These are phyloP conservation scores for Hyaloscypha bicolor DNA, from an alignment of 495 filamentous ascomycete genomes.

Conservation along the genomic window DNA sequence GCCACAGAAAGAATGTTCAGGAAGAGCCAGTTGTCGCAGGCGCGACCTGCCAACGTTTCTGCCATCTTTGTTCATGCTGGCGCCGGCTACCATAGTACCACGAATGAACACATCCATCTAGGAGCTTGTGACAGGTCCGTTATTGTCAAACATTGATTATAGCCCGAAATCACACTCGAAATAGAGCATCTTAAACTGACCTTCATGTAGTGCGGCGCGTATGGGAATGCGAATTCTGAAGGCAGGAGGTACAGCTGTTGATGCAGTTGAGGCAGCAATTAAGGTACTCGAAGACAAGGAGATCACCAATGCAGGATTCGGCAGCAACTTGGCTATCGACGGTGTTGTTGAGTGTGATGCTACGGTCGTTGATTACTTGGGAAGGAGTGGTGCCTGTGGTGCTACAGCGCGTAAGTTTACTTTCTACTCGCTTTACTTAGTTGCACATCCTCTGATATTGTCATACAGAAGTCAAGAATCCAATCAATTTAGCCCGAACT, in stretches of 20 bases:
- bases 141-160: not conserved
- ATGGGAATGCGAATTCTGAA: constrained; percentile 78
- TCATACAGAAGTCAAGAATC: constrained; percentile 80
- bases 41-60: constrained; percentile 34
- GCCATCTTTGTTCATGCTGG: constrained; percentile 96
- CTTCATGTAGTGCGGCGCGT: constrained; percentile 66
- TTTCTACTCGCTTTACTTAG: not conserved
- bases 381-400: constrained; percentile 89
- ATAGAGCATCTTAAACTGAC: constrained; percentile 16
- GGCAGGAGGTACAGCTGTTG: constrained; percentile 75
- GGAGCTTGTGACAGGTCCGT: constrained; percentile 85
- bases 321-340: constrained; percentile 90
- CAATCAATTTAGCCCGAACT: constrained; percentile 80
- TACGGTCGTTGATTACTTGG: constrained; percentile 85
- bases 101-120: constrained; percentile 83
- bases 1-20: constrained; percentile 26
- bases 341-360: constrained; percentile 94
- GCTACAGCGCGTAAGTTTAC: constrained; percentile 76
- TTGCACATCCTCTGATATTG: constrained; percentile 4
- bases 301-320: constrained; percentile 95
- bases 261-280: constrained; percentile 92
- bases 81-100: constrained; percentile 86
- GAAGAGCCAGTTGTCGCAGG: constrained; percentile 7
- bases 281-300: constrained; percentile 86
- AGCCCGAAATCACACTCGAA: not conserved